A percentile compares a stretch with the other conserved stretches of the same genome.
These are phyloP conservation scores for Fereydounia khargensis DNA, from an alignment of 1,284 basidiomycete species.

Conservation along the genomic window DNA sequence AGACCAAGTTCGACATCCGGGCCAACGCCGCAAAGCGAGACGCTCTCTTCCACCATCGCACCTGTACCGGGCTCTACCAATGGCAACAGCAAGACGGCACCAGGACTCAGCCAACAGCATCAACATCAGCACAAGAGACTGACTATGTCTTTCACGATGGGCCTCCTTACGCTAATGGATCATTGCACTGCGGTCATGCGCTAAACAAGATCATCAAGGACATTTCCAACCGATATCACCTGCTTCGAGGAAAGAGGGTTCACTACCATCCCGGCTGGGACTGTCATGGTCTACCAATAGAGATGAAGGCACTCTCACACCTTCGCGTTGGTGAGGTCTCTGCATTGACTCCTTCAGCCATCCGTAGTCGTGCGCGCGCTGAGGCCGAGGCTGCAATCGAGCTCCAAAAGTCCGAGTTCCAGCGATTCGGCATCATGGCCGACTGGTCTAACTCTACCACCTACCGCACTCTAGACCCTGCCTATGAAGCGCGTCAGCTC, in stretches of 20 bases:
- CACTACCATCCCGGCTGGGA: conserved; percentile 98
- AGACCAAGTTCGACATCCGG: conserved; percentile 76
- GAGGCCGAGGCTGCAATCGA: conserved; percentile 76
- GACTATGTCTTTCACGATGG: conserved; percentile 88
- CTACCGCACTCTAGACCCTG: conserved; percentile 69
- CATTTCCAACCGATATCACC: conserved; percentile 85
- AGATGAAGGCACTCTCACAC: conserved; percentile 46
- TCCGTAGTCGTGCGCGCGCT: conserved; percentile 71
- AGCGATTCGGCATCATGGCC: conserved; percentile 84
- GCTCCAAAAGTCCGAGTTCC: conserved; percentile 77
- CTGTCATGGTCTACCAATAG: conserved; percentile 93
- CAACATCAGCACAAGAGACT: conserved; percentile 60
- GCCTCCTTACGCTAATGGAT: conserved; percentile 95
- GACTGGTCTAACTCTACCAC: conserved; percentile 77
- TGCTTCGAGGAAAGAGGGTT: conserved; percentile 74
- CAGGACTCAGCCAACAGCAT: no score
- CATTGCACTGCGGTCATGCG: conserved; percentile 93
- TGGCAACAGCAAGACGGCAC: no score
- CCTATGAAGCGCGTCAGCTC: conserved; percentile 86
- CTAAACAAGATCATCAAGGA: conserved; percentile 97
- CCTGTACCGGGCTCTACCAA: conserved; percentile 74
- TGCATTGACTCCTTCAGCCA: conserved; percentile 55
- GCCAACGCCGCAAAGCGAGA: conserved; percentile 70
- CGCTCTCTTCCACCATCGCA: conserved; percentile 66
- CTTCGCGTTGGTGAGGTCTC: conserved; percentile 63